Base-by-base conservation (phyloP, 768 basidiomycete genomes). In the Cubamyces lactineus region DNA sequence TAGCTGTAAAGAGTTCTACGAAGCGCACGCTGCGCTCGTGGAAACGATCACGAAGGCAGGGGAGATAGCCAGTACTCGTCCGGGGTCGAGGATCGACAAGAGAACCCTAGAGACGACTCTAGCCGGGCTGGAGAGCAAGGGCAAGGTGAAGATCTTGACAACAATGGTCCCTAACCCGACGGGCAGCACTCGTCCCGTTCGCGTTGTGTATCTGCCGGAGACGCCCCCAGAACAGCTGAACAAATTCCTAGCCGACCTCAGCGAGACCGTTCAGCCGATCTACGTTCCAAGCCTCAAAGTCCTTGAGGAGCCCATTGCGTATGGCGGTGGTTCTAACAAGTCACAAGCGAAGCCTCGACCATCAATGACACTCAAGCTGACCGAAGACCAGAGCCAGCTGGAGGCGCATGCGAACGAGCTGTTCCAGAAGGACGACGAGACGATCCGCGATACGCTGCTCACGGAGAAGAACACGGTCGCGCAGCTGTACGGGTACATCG, bases 401-500 rank as follows among this genome's bases (percentile, higher is more conserved):
- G 46, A 67, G 24, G 65, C 61, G 21, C 21, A 41, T 23, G 46
- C 81, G 5, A 72, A 81, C n/a, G 79, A 86, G 61, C 74, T 88
- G 5, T 84, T 86, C 64, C 72, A 77, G 5, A 74, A 78, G 49
- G 83, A 86, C 52, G 84, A 84, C 59, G 70, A 78, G 19, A 81
- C 79, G 8, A 80, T 89, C 59, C 81, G 84, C 38, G 82, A 86
- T 21, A 80, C 84, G 34, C 77, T 94, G 58, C 74, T 91, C n/a
- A 80, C 82, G 2, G 91, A 96, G 69, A 80, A 83, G 48, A 84
- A 84, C 26, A 87, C 90, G 2, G 69, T 88, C n/a, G 81, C 84
- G 2, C 91, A 94, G 65, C 65, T 84, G 28, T 91, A 91, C 69
- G 94, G 92, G 15, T 92, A 83, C 72, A 81, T 89, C 46, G 77